A percentile compares a stretch with the other conserved stretches of the same genome.
phyloP scores from a whole-genome alignment of 345 rosid species.

The Moringa oleifera region DNA sequence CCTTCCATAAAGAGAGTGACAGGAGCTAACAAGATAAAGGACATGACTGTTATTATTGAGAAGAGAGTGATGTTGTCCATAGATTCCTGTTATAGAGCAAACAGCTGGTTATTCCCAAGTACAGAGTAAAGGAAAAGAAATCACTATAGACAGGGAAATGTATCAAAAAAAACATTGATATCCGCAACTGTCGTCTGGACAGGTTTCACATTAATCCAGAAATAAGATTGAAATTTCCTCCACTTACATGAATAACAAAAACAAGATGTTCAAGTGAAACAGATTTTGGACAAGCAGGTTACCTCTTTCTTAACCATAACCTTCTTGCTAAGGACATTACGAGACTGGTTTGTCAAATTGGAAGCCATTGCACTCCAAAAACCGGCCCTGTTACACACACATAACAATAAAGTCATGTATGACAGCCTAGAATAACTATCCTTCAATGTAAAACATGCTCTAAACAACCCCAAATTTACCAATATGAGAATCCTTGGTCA shows the following conservation, averaged over 20 bases:
- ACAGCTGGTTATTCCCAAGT: slow-evolving; percentile 2
- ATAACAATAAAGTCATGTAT: slow-evolving; percentile 2
- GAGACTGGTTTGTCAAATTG: slow-evolving; percentile 78
- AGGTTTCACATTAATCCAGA: too few species aligned
- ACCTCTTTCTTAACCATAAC: slow-evolving; percentile 98
- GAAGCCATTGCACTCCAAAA: slow-evolving; percentile 95
- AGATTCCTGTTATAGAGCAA: slow-evolving; percentile 55
- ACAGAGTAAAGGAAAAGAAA: background rate
- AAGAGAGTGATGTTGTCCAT: slow-evolving; percentile 96
- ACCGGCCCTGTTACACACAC: slow-evolving; percentile 56
- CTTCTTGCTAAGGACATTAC: slow-evolving; percentile 89
- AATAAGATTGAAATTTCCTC: background rate
- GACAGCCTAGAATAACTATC: background rate
- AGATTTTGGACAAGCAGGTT: slow-evolving; percentile 18
- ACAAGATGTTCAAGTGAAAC: background rate
- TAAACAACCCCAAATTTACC: too few species aligned
- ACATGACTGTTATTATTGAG: slow-evolving; percentile 96
- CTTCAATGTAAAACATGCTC: too few species aligned
- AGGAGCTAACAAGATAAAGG: slow-evolving; percentile 79
- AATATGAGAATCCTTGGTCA: background rate
- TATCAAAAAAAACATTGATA: background rate
- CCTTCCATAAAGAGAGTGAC: slow-evolving; percentile 80
- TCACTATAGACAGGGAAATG: background rate
- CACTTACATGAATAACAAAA: background rate
- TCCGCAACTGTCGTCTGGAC: background rate